Evolutionary conservation across 169 alveolate genomes (phyloP).

Genomic region (Theileria orientalis): DNA sequence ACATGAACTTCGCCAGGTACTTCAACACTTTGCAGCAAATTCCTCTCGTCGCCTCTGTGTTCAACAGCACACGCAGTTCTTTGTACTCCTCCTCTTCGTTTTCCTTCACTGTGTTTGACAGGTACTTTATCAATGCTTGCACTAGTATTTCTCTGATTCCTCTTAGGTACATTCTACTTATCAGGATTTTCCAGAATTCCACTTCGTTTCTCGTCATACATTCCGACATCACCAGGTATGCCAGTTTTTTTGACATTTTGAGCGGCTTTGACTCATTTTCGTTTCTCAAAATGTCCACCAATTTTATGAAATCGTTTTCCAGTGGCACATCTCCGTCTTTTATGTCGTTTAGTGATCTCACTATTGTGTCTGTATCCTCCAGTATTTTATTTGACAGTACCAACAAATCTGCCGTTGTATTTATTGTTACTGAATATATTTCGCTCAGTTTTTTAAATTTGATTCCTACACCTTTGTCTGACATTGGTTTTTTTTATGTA

Average conservation of each 20-base stretch:
- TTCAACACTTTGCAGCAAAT: slow-evolving; percentile 28
- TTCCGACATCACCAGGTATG: slow-evolving; percentile 3
- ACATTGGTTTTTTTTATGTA: too few species aligned
- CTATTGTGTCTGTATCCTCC: not conserved
- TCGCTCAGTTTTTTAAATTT: slow-evolving; percentile 3
- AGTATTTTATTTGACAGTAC: not conserved
- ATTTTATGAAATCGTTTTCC: slow-evolving; percentile 5
- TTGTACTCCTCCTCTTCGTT: not conserved
- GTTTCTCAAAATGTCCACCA: slow-evolving; percentile 14
- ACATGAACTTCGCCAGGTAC: slow-evolving; percentile 14
- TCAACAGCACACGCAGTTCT: not conserved
- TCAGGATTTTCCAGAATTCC: not conserved
- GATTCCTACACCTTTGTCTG: not conserved
- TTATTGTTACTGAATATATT: not conserved
- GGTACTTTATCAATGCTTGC: slow-evolving; percentile 3
- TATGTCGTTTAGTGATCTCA: not conserved
- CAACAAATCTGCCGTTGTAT: not conserved
- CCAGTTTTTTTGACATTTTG: not conserved
- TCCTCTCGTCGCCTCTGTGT: slow-evolving; percentile 5
- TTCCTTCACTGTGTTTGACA: not conserved
- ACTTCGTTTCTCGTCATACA: not conserved
- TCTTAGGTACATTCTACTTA: slow-evolving; percentile 31
- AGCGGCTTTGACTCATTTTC: not conserved
- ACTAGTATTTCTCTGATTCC: slow-evolving; percentile 26
- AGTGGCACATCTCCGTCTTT: not conserved